Percentiles rank a stretch among this genome's conserved stretches.
These are phyloP conservation scores for Herpetospermum pedunculosum DNA, from an alignment of 306 rosid species.

Conservation along the genomic window DNA sequence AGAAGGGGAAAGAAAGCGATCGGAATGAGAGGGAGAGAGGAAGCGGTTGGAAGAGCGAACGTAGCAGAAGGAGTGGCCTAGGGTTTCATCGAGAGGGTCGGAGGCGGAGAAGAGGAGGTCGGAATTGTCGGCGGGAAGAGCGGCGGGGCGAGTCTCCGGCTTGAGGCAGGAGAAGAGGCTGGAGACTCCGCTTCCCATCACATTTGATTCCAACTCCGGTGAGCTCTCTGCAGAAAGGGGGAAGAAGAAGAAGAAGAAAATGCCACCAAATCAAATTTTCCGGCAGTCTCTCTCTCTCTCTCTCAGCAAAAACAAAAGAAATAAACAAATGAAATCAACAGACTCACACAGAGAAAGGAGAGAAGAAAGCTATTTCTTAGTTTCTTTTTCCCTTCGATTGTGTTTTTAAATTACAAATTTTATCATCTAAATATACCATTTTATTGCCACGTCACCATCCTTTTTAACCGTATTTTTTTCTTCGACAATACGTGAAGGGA, in stretches of 20 bases:
- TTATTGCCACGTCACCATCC: no score
- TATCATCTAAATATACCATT: no score
- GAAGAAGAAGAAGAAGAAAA: no score
- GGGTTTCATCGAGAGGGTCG: slow-evolving; percentile 84
- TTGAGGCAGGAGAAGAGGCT: slow-evolving; percentile 54
- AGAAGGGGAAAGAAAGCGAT: slow-evolving; percentile 79
- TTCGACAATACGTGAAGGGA: no score
- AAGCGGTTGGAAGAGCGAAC: slow-evolving; percentile 84
- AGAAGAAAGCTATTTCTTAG: no score
- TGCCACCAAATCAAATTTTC: slow-evolving; percentile 18
- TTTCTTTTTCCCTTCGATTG: no score
- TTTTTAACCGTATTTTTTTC: no score
- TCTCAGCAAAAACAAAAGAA: slow-evolving; percentile 14
- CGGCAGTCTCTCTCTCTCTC: slow-evolving; percentile 24
- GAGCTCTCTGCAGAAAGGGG: background rate
- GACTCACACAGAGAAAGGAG: background rate
- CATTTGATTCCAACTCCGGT: slow-evolving; percentile 46
- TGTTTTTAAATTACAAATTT: no score
- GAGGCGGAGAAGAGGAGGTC: slow-evolving; percentile 37
- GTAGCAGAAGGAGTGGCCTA: slow-evolving; percentile 95
- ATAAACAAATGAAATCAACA: background rate
- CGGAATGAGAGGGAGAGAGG: slow-evolving; percentile 61
- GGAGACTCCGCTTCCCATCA: slow-evolving; percentile 86
- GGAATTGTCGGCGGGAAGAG: slow-evolving; percentile 22
- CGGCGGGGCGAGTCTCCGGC: slow-evolving; percentile 32